Base-by-base conservation (phyloP, 768 basidiomycete species). In the Termitomyces sp. region DNA sequence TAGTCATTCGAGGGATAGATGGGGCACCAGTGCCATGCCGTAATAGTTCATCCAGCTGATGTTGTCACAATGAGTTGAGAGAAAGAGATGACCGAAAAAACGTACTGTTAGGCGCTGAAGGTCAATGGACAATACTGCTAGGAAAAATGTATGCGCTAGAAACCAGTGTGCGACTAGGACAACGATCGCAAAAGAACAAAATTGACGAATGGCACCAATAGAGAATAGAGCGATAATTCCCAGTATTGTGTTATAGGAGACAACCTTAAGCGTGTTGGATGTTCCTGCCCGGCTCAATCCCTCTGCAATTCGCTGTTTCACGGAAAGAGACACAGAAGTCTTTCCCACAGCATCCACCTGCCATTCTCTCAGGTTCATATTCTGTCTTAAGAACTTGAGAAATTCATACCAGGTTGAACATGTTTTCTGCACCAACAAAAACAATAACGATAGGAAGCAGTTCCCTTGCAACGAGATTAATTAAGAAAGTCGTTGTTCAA, bases 131-230 rank as follows among this genome's bases (percentile, higher is more conserved):
- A 99, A 74, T 28, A 97, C 94, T 7, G 95, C 90, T 61, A 95
- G 78, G 72, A 96, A 98, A 73, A 98, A 96, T 0, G 94, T 97
- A 66, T 97, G 92, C 15, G 96, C 88, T 58, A 98, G 79, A 74
- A 95, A 96, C 94, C 94, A 98, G 68, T 98, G 95, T 15, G 94
- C 94, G 31, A 98, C 89, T 21, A 98, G 79, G 11, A 98, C 93
- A 23, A 98, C 93, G 44, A 94, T 86, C 0, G 94, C 93, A 67
- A 98, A 98, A 3, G 85, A 79, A 69, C 94, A 96, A 66, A 98
- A 96, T 64, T 98, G 93, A 40, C 90, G 83, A 37, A 95, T 91
- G 1, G 91, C 88, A 42, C 91, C 89, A 15, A 78, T 80, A 44
- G 88, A 81, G 64, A 90, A 83, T 45, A 86, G 73, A 15, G 88